Base-by-base conservation (phyloP, 179 eudicot species). In the Vitellaria paradoxa region DNA sequence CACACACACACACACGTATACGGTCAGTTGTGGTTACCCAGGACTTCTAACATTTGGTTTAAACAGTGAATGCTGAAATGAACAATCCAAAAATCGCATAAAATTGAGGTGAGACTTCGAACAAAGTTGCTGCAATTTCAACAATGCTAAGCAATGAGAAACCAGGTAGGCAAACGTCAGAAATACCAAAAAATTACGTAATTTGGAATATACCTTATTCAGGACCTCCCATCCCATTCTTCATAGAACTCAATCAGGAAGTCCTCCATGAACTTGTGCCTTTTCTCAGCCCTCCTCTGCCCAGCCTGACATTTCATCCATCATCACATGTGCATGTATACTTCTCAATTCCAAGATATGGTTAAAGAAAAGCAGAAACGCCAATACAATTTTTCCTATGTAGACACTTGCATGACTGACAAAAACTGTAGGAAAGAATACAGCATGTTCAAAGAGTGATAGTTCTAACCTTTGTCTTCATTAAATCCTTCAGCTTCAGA, bases 201-300 rank as follows among this genome's bases (percentile, higher is more conserved):
- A n/a, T 30, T 30, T 30, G 37, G 37, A 30, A n/a, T n/a, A 30
- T 30, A 30, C 37, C 37, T 30, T 47, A 65, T 74, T 93, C 85
- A 95, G 68, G 90, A 92, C 74, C 73, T 84, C 56, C 92, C 97
- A 74, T 89, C 90, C 95, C 98, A 95, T 82, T 93, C 99, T 30
- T 90, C 85, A 70, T 95, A 91, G 70, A 95, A 93, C 83, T 93
- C 95, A 78, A 86, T 83, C 73, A 95, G 60, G 81, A 89, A 95
- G 73, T 91, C 90, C 88, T 91, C 93, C 99, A 95, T 95, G 82
- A 95, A 93, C 75, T 88, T 91, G 91, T 95, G 99, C 85, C 97
- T 87, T 80, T 77, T 89, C 86, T 88, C 93, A 57, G 99, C 99
- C 82, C 86, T 95, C 83, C 78, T 84, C 80, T 78, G 84, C 76